A percentile compares a stretch with the other conserved stretches of the same genome.
phyloP scores from a whole-genome alignment of 148 eudicot species.

The Heliosperma pusillum region DNA sequence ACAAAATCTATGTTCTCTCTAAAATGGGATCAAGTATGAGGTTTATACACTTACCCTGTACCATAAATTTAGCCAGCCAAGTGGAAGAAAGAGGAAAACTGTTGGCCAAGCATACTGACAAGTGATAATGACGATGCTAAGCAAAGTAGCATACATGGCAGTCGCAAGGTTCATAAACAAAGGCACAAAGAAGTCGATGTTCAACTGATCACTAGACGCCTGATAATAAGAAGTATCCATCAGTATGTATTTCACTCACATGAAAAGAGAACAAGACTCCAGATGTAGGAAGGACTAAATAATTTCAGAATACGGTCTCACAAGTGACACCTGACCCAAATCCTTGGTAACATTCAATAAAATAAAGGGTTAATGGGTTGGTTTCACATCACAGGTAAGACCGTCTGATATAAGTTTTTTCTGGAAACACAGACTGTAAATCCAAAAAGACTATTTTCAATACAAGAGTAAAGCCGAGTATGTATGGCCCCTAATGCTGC shows the following conservation, averaged over 20 bases:
- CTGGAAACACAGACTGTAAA: too few species aligned
- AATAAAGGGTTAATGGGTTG: too few species aligned
- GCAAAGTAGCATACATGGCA: slow-evolving; percentile 56
- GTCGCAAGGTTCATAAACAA: slow-evolving; percentile 55
- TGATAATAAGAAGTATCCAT: slow-evolving; percentile 27
- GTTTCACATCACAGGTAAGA: too few species aligned
- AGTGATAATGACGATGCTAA: slow-evolving; percentile 78
- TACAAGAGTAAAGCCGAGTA: too few species aligned
- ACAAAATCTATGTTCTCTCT: background rate
- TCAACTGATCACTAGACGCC: slow-evolving; percentile 92
- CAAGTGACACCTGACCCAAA: too few species aligned
- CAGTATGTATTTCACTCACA: background rate
- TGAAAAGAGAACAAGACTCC: background rate
- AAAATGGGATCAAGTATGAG: background rate
- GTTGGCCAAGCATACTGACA: slow-evolving; percentile 98
- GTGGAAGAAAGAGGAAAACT: slow-evolving; percentile 66
- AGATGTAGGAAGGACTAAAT: background rate
- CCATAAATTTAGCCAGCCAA: slow-evolving; percentile 92
- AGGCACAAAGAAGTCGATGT: slow-evolving; percentile 70
- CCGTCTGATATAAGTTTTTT: too few species aligned
- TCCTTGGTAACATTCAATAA: too few species aligned
- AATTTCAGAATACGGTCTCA: background rate
- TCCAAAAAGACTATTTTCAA: too few species aligned
- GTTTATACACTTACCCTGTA: slow-evolving; percentile 53
- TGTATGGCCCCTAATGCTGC: too few species aligned